Percentiles rank a stretch among this genome's conserved stretches.
These are phyloP conservation scores for Fraxinus platypoda DNA, from an alignment of 305 asterid species.

Conservation along the genomic window DNA sequence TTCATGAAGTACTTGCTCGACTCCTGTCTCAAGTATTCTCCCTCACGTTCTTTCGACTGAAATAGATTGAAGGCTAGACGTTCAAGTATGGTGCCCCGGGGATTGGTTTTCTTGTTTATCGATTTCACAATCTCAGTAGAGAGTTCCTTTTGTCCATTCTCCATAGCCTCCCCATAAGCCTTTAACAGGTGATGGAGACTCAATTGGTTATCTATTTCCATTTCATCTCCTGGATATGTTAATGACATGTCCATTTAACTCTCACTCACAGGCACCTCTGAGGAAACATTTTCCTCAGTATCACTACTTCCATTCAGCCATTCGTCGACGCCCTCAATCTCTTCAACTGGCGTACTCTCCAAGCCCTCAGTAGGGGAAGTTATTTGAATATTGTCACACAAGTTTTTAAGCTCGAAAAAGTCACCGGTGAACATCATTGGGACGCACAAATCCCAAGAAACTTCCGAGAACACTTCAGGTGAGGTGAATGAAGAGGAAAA, in stretches of 20 bases:
- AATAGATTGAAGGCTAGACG: slow-evolving; percentile 59
- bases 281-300: slow-evolving; percentile 28
- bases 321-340: slow-evolving; percentile 29
- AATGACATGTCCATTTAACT: slow-evolving; percentile 23
- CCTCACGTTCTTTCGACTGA: slow-evolving; percentile 36
- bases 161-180: slow-evolving; percentile 69
- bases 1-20: slow-evolving; percentile 41
- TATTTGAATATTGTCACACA: slow-evolving; percentile 29
- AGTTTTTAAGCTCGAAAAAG: slow-evolving; percentile 33
- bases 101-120: slow-evolving; percentile 40
- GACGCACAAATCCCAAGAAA: background rate
- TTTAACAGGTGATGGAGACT: slow-evolving; percentile 45
- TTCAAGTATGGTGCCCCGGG: slow-evolving; percentile 45
- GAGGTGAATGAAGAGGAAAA: slow-evolving; percentile 38
- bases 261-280: slow-evolving; percentile 32
- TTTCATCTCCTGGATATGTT: slow-evolving; percentile 27
- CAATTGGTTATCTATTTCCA: slow-evolving; percentile 39
- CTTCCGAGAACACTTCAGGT: slow-evolving; percentile 31
- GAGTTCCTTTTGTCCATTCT: slow-evolving; percentile 53
- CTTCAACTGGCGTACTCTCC: slow-evolving; percentile 9
- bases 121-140: slow-evolving; percentile 43
- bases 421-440: slow-evolving; percentile 35
- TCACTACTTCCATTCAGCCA: slow-evolving; percentile 52
- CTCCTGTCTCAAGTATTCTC: slow-evolving; percentile 46
- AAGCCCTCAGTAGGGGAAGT: slow-evolving; percentile 27